Evolutionary conservation across 805 yeast genomes (phyloP), one percentile per base, ranked within the genome.

Genomic region (Yarrowia yakushimensis): DNA sequence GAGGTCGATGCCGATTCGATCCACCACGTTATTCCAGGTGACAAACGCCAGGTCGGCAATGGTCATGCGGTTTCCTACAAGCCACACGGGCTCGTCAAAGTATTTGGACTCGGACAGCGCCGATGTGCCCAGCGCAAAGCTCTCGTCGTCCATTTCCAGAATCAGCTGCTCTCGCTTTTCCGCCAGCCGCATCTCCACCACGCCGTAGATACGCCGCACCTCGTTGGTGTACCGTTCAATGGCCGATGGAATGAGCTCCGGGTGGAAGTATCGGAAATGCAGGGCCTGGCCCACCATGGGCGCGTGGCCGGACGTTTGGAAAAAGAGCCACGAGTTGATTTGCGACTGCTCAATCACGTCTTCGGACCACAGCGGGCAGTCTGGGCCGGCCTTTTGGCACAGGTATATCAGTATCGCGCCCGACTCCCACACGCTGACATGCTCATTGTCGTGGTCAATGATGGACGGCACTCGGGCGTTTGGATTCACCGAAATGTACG

Each of bases 281-380:
- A 93, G 80, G 9, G 97, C 97, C 75, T 92, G 97, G 18, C 97
- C 97, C 69, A 92, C 88, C 96, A 92, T 92, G n/a, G 97, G 97
- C 0, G 97, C 96, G 72, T 91, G 97, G 7, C 98, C 97, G 4
- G 96, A 87, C 2, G 97, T 90, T 76, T 92, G 98, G 79, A 92
- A 92, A 71, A 90, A 92, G 37, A 93, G 79, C 97, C 97, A 92
- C 7, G 91, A 83, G 65, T 84, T 81, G 63, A 92, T 90, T 72
- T 87, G 93, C 3, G 92, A 81, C 76, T 90, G 97, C 66, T 90
- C 96, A 13, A 83, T 79, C 60, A 87, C 72, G 70, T 86, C 87
- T 60, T 83, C 85, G 3, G 96, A 85, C 90, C 96, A 93, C 61
- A 90, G 81, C 10, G 88, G 79, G 68, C 93, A 87, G 37, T 79